Conservation (phyloP, 306 rosid species). For the Dryas octopetala region DNA sequence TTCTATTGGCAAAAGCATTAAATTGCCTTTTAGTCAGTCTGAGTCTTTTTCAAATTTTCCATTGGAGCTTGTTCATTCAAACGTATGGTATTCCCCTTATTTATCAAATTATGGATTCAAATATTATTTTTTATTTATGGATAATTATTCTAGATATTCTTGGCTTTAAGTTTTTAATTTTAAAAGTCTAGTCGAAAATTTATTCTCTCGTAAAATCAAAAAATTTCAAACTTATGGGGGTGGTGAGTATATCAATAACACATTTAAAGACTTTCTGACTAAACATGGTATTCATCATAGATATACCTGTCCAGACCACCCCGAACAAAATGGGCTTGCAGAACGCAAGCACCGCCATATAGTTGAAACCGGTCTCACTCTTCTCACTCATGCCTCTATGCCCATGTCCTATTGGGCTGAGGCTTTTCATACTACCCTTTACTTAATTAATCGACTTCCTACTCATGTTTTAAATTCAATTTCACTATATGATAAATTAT, state of each 20-base stretch:
- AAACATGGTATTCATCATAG: neutral
- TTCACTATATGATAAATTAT: too few relatives aligned
- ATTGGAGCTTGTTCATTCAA: neutral
- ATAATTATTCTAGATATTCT: neutral
- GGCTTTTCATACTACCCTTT: neutral
- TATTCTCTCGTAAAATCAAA: neutral
- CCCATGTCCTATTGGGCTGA: neutral
- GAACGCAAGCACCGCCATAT: neutral
- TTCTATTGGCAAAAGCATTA: neutral
- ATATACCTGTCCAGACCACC: neutral
- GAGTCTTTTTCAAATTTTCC: neutral
- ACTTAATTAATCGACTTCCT: neutral
- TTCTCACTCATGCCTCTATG: neutral
- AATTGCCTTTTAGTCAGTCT: neutral
- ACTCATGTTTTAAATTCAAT: neutral
- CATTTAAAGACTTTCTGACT: neutral
- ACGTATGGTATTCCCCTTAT: neutral
- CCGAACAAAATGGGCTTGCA: neutral
- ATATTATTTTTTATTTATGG: neutral
- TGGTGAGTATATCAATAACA: neutral
- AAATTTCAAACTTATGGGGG: neutral
- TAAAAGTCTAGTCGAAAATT: neutral
- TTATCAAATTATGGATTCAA: neutral
- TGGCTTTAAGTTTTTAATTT: neutral
- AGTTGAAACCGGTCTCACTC: neutral